Base-by-base conservation (phyloP, 352 stramenopile species). In the Pythium sp. region DNA sequence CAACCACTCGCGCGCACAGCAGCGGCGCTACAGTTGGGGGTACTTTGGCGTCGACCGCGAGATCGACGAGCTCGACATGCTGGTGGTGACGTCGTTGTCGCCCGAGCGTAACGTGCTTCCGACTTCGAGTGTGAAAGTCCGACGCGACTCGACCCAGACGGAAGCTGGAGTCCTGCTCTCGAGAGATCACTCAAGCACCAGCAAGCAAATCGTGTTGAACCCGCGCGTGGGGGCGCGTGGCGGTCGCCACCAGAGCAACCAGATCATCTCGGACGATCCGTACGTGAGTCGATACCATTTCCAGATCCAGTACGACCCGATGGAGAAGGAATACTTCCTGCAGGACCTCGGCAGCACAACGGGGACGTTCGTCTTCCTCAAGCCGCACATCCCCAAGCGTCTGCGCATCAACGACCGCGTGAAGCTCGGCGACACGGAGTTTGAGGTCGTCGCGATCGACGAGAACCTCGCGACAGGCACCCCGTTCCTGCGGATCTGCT, bases 211-310 rank as follows among this genome's bases (percentile, higher is more conserved):
- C 69, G 66, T 92, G 64, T 73, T 94, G 28, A 74, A 89, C 26
- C 86, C 86, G 24, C 76, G 75, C 55, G 79, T 87, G 30, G 84
- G 86, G 8, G 87, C 86, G 7, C 70, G 67, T 8, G 87, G 87
- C 41, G 87, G 87, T 36, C 87, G 87, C 18, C 84, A 94, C 65
- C 73, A 85, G 36, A 91, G 76, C 73, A 95, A 94, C 68, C 84
- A 94, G 64, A 94, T 95, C 70, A 89, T 95, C 61, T 87, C 90
- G 43, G 82, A 95, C 71, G 87, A 95, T 58, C 83, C 82, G 68
- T 92, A 87, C 71, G 87, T 95, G 69, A 93, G 84, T 34, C 86
- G 87, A 5, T 86, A 82, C 58, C 87, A 95, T 58, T 95, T 95
- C 67, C 76, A 82, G 62, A 89, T 95, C 64, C 75, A 79, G 58